These are phyloP conservation scores for Sicyos baderoa DNA, from an alignment of 306 rosid genomes.

Conservation along the genomic window DNA sequence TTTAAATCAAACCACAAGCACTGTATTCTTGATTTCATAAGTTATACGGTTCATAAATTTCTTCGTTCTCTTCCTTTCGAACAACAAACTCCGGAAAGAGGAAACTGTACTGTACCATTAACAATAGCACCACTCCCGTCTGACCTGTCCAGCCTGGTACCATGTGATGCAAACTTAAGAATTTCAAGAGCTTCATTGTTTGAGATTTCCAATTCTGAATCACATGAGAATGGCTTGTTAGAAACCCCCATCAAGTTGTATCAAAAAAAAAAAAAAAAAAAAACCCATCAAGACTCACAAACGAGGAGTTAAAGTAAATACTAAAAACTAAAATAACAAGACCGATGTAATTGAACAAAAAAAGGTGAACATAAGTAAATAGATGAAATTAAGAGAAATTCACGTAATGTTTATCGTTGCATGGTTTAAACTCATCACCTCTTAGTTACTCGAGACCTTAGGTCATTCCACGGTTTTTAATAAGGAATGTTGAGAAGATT, in stretches of 20 bases:
- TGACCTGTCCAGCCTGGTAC: slow-evolving; percentile 40
- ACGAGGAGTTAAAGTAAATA: neutral
- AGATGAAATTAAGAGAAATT: neutral
- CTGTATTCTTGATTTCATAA: too few relatives aligned
- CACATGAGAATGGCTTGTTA: neutral
- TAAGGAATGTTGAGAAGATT: neutral
- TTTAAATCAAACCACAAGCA: neutral
- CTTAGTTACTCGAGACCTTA: too few relatives aligned
- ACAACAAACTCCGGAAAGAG: slow-evolving; percentile 6
- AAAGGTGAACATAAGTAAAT: neutral
- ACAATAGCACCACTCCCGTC: slow-evolving; percentile 27
- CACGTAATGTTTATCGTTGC: neutral
- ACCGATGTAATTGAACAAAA: neutral
- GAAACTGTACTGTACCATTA: slow-evolving; percentile 46
- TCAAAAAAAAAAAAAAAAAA: too few relatives aligned
- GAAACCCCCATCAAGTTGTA: neutral
- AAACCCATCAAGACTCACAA: neutral
- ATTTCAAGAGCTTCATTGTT: slow-evolving; percentile 64
- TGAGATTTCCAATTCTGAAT: slow-evolving; percentile 50
- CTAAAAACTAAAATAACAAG: neutral
- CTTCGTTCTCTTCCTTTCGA: neutral
- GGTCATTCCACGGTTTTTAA: too few relatives aligned
- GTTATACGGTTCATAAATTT: neutral
- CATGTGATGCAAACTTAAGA: slow-evolving; percentile 44
- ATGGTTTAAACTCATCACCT: neutral